phyloP scores from a whole-genome alignment of 2,329 filamentous ascomycete genomes.

The Phialophora chinensis region DNA sequence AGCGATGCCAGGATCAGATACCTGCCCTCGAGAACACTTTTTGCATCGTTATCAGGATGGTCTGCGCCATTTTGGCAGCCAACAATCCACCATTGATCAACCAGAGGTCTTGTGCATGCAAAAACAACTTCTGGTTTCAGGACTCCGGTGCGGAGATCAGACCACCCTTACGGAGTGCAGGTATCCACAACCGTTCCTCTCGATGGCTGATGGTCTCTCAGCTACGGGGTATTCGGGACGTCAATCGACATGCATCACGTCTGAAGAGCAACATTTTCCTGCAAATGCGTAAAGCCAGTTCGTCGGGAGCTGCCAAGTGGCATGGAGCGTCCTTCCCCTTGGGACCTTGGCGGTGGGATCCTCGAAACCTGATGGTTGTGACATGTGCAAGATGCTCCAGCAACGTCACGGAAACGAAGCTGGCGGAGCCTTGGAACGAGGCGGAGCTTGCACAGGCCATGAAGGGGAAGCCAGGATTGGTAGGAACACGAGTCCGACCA shows the following conservation, averaged over 20 bases:
- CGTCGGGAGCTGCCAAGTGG: neutral
- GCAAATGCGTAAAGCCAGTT: neutral
- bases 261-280: neutral
- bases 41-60: neutral
- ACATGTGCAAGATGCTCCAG: neutral
- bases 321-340: neutral
- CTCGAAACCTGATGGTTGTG: neutral
- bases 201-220: neutral
- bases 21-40: neutral
- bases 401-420: neutral
- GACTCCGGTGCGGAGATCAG: neutral
- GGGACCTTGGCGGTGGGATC: neutral
- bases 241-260: neutral
- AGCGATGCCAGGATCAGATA: neutral
- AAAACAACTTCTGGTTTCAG: slow-evolving; percentile 1
- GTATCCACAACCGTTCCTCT: neutral
- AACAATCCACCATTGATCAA: neutral
- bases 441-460: neutral
- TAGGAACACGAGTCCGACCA: neutral
- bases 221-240: neutral
- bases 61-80: neutral
- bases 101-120: neutral
- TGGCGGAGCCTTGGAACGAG: neutral
- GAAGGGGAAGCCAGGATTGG: neutral
- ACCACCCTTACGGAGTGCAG: no score